Evolutionary conservation across 129 eudicot genomes (phyloP).

Genomic region (Chrysanthemum makinoi): DNA sequence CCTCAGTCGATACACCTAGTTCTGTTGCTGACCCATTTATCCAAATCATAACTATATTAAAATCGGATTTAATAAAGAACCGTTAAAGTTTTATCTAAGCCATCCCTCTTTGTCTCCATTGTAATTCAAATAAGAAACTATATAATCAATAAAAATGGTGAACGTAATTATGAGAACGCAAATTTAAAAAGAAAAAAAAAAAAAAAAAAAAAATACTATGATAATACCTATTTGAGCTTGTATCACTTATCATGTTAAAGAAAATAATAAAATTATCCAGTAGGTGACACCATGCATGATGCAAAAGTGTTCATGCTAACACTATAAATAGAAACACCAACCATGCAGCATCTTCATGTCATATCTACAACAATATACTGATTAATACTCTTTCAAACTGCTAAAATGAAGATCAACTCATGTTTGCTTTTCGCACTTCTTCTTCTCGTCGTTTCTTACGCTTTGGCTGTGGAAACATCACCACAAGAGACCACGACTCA

Average conservation of each 20-base stretch:
- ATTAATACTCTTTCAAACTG: not conserved
- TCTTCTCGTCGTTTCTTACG: conserved; percentile 14
- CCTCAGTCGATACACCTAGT: not conserved
- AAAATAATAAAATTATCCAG: not conserved
- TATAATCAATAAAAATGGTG: no score
- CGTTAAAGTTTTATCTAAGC: no score
- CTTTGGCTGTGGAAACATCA: conserved; percentile 11
- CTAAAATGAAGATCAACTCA: conserved; percentile 17
- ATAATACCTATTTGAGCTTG: not conserved
- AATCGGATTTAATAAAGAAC: no score
- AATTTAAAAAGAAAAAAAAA: no score
- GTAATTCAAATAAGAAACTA: no score
- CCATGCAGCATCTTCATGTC: not conserved
- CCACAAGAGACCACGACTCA: not conserved
- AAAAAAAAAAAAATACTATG: not conserved
- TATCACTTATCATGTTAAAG: not conserved
- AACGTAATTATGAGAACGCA: no score
- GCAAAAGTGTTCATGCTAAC: not conserved
- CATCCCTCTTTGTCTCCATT: no score
- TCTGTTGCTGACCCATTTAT: not conserved
- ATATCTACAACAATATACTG: not conserved
- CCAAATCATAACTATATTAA: not conserved
- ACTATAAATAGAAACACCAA: not conserved
- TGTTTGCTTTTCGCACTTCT: conserved; percentile 5
- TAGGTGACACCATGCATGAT: conserved; percentile 9